phyloP scores from a whole-genome alignment of 805 yeast species.

The Kodamaea nitidulidarum region DNA sequence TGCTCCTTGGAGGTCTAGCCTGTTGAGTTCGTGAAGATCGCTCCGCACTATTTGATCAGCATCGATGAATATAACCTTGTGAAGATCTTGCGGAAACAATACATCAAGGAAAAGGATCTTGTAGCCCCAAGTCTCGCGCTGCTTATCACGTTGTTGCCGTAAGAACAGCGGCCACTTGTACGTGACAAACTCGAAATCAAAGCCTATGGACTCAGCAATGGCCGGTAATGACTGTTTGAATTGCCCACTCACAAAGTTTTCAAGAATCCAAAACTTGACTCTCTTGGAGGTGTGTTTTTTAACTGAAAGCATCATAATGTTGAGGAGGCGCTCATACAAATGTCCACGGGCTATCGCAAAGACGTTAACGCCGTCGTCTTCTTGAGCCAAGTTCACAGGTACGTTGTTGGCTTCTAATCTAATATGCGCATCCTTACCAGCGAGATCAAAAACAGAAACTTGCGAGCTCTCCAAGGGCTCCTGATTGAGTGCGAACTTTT shows the following conservation, averaged over 20 bases:
- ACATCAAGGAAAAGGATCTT: constrained; percentile 85
- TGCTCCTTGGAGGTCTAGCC: constrained; percentile 69
- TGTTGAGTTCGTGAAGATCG: constrained; percentile 64
- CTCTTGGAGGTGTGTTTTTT: constrained; percentile 52
- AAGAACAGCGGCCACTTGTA: constrained; percentile 95
- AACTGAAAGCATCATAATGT: constrained; percentile 80
- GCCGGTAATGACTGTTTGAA: constrained; percentile 58
- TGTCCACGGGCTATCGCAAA: constrained; percentile 84
- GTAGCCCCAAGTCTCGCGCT: constrained; percentile 82
- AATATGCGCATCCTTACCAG: constrained; percentile 36
- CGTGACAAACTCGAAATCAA: constrained; percentile 71
- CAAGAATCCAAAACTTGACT: constrained; percentile 83
- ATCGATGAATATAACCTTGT: constrained; percentile 79
- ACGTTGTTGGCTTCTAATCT: constrained; percentile 34
- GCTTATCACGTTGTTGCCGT: constrained; percentile 70
- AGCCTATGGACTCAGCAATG: constrained; percentile 54
- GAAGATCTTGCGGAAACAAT: constrained; percentile 72
- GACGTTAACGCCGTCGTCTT: constrained; percentile 48
- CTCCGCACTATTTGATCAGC: constrained; percentile 79
- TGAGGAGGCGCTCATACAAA: constrained; percentile 65
- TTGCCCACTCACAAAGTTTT: constrained; percentile 70
- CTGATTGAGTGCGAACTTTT: constrained; percentile 36
- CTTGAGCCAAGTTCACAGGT: constrained; percentile 12
- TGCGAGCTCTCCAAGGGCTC: constrained; percentile 11
- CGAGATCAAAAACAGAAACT: constrained; percentile 6